phyloP scores from a whole-genome alignment of 441 rosid species.

The Brassica balearica region DNA sequence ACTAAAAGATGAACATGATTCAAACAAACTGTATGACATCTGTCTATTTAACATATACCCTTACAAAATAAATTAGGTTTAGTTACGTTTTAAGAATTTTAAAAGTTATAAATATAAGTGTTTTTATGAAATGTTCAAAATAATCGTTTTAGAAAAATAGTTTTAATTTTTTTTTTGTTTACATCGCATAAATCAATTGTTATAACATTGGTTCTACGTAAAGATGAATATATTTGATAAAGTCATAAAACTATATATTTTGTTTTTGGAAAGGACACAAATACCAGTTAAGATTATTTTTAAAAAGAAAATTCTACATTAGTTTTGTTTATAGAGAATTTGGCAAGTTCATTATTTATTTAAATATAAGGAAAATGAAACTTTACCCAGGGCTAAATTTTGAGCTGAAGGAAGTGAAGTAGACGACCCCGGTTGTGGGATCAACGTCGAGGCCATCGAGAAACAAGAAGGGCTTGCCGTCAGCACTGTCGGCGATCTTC shows the following conservation, averaged over 20 bases:
- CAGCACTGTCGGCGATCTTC: conserved; percentile 41
- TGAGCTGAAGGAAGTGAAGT: conserved; percentile 47
- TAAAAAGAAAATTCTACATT: not conserved
- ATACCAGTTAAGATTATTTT: not conserved
- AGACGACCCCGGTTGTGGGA: conserved; percentile 37
- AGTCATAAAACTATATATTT: not conserved
- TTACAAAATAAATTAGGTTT: not conserved
- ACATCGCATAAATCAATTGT: not conserved
- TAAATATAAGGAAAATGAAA: conserved; percentile 1
- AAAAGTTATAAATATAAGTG: not conserved
- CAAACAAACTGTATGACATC: not conserved
- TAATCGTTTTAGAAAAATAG: too few species aligned
- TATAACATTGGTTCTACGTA: not conserved
- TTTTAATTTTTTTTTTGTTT: too few species aligned
- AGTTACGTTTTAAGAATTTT: not conserved
- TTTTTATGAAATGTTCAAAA: too few species aligned
- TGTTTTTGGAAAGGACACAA: not conserved
- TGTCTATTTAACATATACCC: not conserved
- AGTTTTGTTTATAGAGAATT: not conserved
- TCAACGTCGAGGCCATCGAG: conserved; percentile 50
- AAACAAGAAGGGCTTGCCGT: conserved; percentile 45
- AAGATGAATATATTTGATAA: not conserved
- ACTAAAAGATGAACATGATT: not conserved
- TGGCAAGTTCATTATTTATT: not conserved
- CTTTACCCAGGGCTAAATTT: conserved; percentile 35